Evolutionary conservation across 805 yeast species (phyloP), one percentile per base, ranked within the genome.

Genomic region (Ogataea nitratoaversa): DNA sequence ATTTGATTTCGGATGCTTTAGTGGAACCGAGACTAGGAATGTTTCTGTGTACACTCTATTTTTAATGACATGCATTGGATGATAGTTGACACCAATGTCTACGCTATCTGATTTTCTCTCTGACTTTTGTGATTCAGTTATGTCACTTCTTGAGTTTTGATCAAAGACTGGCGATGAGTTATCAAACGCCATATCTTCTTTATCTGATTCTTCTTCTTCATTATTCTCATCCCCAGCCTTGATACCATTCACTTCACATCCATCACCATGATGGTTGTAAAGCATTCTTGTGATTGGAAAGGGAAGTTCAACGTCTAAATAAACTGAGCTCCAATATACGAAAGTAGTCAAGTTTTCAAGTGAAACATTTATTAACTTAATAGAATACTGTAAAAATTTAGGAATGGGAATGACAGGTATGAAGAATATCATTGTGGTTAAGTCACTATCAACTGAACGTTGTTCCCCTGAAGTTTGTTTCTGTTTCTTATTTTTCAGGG

Each of bases 361-460:
- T 4, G 60, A 54, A 8, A 45, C 39, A 32, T 50, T 52, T 8
- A 62, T 46, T 3, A 53, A 12, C 8, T 46, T 41, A 3, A 52
- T 34, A 1, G 57, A 41, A 36, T 54, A 59, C 8, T 43, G 23
- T 1, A 56, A 17, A 33, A 45, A 49, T 8, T 44, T 38, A 2
- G 46, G 35, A 1, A 60, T 25, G 2, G 60, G 52, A 9, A 63
- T 19, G 2, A 63, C 45, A 1, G 67, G 67, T 1, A 44, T 36
- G 29, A 51, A 57, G n/a, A 50, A 40, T 3, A 63, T 37, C 4
- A 42, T 30, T 6, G 38, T 45, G 7, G 34, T 40, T n/a, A 41
- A 41, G 11, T 43, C 16, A 29, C 8, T 14, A 6, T 29, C 49
- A 13, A 29, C 12, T 17, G 33, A 9, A 18, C n/a, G 13, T 17